phyloP scores from a whole-genome alignment of 164 flowering plant genomes.

The Tetrastigma voinierianum region DNA sequence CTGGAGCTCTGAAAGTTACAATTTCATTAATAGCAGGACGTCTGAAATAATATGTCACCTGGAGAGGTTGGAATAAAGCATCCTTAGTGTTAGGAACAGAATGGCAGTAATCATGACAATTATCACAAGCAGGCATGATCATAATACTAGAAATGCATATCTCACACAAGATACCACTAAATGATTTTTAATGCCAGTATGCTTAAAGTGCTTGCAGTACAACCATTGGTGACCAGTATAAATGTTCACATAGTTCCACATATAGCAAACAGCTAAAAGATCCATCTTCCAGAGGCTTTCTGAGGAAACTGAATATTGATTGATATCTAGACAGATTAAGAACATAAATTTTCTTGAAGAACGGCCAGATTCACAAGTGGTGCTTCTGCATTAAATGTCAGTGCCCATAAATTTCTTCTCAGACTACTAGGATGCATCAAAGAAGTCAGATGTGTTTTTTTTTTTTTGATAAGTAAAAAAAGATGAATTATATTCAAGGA shows the following conservation, averaged over 20 bases:
- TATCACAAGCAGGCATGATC: neutral
- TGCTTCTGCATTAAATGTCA: neutral
- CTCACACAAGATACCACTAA: neutral
- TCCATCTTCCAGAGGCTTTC: neutral
- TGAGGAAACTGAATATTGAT: neutral
- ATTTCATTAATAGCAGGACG: slow-evolving; percentile 42
- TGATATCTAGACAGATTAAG: neutral
- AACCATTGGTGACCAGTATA: no score
- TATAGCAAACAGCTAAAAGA: neutral
- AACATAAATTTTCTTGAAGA: neutral
- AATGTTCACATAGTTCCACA: neutral
- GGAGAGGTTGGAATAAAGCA: neutral
- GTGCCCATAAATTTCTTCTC: neutral
- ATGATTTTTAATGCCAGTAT: neutral
- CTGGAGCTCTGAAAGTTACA: slow-evolving; percentile 41
- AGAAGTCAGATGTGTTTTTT: neutral
- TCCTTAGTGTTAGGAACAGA: neutral
- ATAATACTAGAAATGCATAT: neutral
- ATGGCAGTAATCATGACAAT: neutral
- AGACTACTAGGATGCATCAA: neutral
- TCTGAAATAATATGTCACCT: slow-evolving; percentile 47
- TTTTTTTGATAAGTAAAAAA: no score
- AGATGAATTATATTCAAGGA: no score
- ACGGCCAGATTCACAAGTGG: neutral
- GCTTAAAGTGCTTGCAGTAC: neutral